phyloP scores from a whole-genome alignment of 345 rosid species.

The Hypericum perforatum region DNA sequence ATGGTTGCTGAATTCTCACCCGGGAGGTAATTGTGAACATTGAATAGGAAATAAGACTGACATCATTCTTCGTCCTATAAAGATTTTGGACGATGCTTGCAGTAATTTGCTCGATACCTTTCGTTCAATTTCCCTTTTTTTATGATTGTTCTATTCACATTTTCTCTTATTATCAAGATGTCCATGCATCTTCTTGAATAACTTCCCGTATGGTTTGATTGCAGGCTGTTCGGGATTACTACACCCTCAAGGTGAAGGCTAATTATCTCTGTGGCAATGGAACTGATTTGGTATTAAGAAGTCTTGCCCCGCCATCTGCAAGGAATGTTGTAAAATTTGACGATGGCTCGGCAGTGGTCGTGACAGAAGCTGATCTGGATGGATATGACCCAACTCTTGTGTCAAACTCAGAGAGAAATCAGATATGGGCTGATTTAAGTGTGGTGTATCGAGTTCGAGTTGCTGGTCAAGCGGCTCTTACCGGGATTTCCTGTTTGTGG shows the following conservation, averaged over 20 bases:
- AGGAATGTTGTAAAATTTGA: constrained; percentile 54
- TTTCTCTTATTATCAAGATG: not conserved
- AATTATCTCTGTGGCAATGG: constrained; percentile 13
- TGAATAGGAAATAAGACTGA: too few relatives aligned
- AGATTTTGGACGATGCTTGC: too few relatives aligned
- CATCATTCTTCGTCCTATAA: too few relatives aligned
- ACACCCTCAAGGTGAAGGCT: constrained; percentile 37
- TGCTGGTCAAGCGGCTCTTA: constrained; percentile 47
- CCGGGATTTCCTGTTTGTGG: constrained; percentile 72
- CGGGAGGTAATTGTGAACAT: too few relatives aligned
- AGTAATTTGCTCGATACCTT: too few relatives aligned
- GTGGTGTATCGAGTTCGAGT: constrained; percentile 58
- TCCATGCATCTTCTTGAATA: not conserved
- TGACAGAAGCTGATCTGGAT: constrained; percentile 70
- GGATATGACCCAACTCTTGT: constrained; percentile 48
- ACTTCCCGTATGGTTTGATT: not conserved
- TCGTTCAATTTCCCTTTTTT: not conserved
- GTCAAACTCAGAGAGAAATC: constrained; percentile 23
- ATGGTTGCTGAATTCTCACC: too few relatives aligned
- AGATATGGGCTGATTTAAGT: constrained; percentile 55
- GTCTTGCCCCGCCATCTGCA: constrained; percentile 14
- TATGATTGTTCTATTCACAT: not conserved
- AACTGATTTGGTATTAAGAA: constrained; percentile 20
- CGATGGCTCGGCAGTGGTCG: constrained; percentile 68
- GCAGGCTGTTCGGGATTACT: constrained; percentile 83